Evolutionary conservation across 306 rosid genomes (phyloP), one percentile per base, ranked within the genome.

Genomic region (Prinsepia uniflora): DNA sequence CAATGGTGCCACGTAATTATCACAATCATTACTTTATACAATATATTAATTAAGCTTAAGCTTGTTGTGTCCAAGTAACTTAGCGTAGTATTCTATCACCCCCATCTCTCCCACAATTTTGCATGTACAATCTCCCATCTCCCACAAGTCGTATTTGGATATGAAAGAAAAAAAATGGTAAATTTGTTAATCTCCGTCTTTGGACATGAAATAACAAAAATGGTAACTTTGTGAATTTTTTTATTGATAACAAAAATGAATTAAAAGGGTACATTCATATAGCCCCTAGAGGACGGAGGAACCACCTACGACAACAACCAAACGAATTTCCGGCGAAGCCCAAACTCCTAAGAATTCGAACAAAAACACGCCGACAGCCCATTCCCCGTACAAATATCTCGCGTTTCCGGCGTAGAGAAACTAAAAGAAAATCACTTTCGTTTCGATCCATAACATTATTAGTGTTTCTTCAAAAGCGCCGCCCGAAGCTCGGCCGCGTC

Each of bases 401-500:
- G 17, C 8, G 40, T 5, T 10, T 53, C 41, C 11, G 5, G 3
- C 22, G 0, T 0, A 11, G 17, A 11, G 5, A n/a, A 52, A 40
- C 17, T n/a, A 55, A 55, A 34, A 43, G 45, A 70, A 69, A 6
- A 30, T 59, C 3, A 14, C 8, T 58, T 22, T 54, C 3, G 1
- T 19, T 18, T 22, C 0, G 7, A 55, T 55, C 13, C 10, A 18
- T 20, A 20, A 55, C 9, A 6, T 18, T 18, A 63, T 77, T 17
- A 68, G 46, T 75, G 68, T 73, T 88, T 90, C 63, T 86, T 79
- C 10, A 90, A 53, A 63, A 93, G 94, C 5, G 44, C 43, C 10
- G 90, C 85, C 3, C 98, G 89, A 4, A 93, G 84, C 66, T 93
- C 96, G 4, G 94, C 96, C 6, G 74, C 94, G 69, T 93, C 98